Evolutionary conservation across 2,329 filamentous ascomycete species (phyloP).

Genomic region (Aspergillus bombycis): DNA sequence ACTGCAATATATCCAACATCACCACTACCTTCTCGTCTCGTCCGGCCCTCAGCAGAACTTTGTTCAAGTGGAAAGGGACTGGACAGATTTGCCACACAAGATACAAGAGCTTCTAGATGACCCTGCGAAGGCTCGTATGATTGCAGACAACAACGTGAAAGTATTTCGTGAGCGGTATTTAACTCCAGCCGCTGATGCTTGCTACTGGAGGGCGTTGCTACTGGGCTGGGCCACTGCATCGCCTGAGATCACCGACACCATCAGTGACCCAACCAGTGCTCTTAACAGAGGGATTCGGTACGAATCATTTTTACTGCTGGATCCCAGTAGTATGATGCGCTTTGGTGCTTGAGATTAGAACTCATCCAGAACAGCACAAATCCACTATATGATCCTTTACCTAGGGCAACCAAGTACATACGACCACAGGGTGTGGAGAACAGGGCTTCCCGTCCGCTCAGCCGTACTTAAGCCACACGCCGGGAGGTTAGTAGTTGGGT

Average conservation of each 20-base stretch:
- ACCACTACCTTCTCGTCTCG: conserved; percentile 49
- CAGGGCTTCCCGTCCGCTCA: too few species aligned
- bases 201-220: conserved; percentile 55
- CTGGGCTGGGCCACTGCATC: conserved; percentile 30
- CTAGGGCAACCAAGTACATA: too few species aligned
- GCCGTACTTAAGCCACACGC: too few species aligned
- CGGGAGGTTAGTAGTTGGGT: too few species aligned
- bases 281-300: conserved; percentile 28
- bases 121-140: conserved; percentile 43
- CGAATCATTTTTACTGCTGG: conserved; percentile 36
- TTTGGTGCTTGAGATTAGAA: conserved; percentile 11
- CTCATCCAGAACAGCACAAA: too few species aligned
- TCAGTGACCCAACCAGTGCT: conserved; percentile 14
- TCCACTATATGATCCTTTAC: too few species aligned
- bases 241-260: conserved; percentile 25
- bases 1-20: conserved; percentile 52
- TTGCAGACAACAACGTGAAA: conserved; percentile 51
- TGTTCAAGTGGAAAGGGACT: conserved; percentile 54
- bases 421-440: too few species aligned
- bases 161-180: conserved; percentile 55
- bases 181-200: conserved; percentile 54
- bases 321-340: conserved; percentile 30
- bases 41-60: conserved; percentile 52
- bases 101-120: conserved; percentile 44
- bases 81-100: conserved; percentile 55